Evolutionary conservation across 805 yeast genomes (phyloP), one percentile per base, ranked within the genome.

Genomic region (Kluyveromyces nonfermentans): DNA sequence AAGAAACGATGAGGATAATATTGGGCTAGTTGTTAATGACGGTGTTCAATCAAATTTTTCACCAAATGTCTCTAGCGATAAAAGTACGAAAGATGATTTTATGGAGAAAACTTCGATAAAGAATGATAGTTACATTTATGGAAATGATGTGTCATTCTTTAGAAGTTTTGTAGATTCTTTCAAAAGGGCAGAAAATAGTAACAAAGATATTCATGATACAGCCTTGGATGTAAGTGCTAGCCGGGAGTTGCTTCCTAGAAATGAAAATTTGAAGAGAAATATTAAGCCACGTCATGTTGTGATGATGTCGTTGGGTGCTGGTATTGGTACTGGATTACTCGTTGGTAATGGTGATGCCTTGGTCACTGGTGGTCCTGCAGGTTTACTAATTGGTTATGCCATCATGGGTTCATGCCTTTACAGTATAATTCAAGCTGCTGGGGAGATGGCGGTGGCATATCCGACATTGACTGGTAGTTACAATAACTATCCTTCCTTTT

Each of bases 271-370:
- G 45, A 60, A 63, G 38, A 65, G 66, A 45, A 56, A 64, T 41
- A 38, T 56, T 51, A 55, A 58, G 34, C 55, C 64, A 21, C 59
- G 75, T 37, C 88, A 82, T 51, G 75, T 81, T 48, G 73, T 78
- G 47, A 77, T 84, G 78, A 82, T 85, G 55, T 87, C 94, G 33
- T 70, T 86, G 44, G 93, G 93, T 46, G 88, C 93, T 43, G 82
- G 90, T 41, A 81, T 85, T 47, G 96, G 95, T 56, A 81, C 93
- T 5, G 86, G 85, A 54, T 65, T 80, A 41, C 64, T 74, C 49
- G 78, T 78, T 41, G 82, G 82, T 52, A 66, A 73, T 40, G 83
- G 79, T 50, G 60, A 70, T 49, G 70, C 75, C 4, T 52, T 74
- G 34, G 55, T 58, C 20, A 49, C 58, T 21, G 74, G 72, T 47